Conservation (phyloP, 768 basidiomycete species). For the Kondoa subrosea region DNA sequence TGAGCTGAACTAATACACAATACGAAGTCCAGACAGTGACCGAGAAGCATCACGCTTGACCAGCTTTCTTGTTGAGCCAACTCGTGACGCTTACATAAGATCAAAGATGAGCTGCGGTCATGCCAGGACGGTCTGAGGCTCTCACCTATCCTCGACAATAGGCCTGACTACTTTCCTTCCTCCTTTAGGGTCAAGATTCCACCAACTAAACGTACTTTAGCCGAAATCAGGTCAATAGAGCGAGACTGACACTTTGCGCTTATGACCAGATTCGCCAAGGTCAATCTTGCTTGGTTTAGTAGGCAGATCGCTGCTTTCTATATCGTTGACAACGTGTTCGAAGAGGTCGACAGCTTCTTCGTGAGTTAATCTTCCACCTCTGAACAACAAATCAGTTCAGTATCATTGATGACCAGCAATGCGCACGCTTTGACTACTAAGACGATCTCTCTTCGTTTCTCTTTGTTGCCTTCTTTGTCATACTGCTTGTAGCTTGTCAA, state of each 20-base stretch:
- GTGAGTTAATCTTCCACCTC: neutral
- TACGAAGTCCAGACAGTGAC: too few species aligned
- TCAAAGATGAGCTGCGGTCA: too few species aligned
- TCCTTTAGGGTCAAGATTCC: slow-evolving; percentile 1
- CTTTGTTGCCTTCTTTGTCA: neutral
- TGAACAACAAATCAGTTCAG: neutral
- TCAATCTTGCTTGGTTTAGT: neutral
- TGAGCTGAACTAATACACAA: too few species aligned
- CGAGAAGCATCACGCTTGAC: neutral
- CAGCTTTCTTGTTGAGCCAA: neutral
- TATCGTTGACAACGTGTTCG: neutral
- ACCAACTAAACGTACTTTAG: neutral
- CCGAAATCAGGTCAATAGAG: neutral
- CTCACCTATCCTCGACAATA: neutral
- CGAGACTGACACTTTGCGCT: slow-evolving; percentile 1
- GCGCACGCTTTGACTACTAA: slow-evolving; percentile 4
- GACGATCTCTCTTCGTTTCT: neutral
- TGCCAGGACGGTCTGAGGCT: too few species aligned
- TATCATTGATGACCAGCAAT: too few species aligned
- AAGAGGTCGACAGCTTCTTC: neutral
- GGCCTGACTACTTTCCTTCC: neutral
- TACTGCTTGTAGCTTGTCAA: neutral
- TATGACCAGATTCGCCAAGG: slow-evolving; percentile 1
- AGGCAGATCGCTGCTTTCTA: neutral
- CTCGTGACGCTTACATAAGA: neutral